phyloP scores from a whole-genome alignment of 176 grass and related monocot genomes.

The Pontederia paniculata region DNA sequence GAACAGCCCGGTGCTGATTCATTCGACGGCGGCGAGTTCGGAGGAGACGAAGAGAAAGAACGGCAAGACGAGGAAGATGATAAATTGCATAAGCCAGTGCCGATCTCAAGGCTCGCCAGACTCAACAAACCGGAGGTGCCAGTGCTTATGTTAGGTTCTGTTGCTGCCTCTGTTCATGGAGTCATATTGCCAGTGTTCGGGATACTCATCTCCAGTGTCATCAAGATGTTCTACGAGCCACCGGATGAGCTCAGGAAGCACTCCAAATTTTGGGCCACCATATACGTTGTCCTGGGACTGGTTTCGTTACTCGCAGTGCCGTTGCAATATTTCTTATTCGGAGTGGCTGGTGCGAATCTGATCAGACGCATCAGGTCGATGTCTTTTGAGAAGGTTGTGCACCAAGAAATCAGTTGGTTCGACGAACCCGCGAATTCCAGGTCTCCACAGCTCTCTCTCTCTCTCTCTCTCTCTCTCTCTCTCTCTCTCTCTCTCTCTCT shows the following conservation, averaged over 20 bases:
- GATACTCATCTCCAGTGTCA: constrained; percentile 35
- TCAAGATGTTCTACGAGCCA: constrained; percentile 41
- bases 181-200: constrained; percentile 52
- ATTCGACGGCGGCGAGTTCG: not conserved
- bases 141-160: constrained; percentile 35
- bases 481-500: too few relatives aligned
- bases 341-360: constrained; percentile 50
- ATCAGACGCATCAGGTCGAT: constrained; percentile 34
- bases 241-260: constrained; percentile 25
- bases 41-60: not conserved
- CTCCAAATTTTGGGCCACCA: constrained; percentile 36
- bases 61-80: constrained; percentile 3
- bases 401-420: constrained; percentile 68
- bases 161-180: constrained; percentile 29
- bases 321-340: constrained; percentile 40
- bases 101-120: constrained; percentile 21
- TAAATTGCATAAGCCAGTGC: constrained; percentile 22
- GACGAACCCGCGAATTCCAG: constrained; percentile 49
- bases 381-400: constrained; percentile 38
- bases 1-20: too few relatives aligned
- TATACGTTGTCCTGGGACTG: constrained; percentile 34
- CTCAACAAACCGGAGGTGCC: constrained; percentile 44
- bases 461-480: not conserved
- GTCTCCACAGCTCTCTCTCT: constrained; percentile 27
- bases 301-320: constrained; percentile 30